Evolutionary conservation across 2,329 filamentous ascomycete species (phyloP).

Genomic region (Fusarium denticulatum): DNA sequence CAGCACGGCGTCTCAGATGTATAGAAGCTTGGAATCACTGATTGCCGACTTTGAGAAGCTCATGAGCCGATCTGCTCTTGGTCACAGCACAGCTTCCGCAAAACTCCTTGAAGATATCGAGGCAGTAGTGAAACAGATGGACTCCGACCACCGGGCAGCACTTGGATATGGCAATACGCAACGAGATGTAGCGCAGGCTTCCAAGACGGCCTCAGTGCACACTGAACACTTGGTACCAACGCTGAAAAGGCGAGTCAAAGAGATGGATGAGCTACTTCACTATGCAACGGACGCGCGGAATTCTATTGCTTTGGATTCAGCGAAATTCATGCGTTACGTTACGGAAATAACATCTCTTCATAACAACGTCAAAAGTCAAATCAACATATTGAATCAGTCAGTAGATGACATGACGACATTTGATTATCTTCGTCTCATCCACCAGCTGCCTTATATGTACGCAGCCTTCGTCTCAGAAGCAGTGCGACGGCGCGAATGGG

Average conservation of each 20-base stretch:
- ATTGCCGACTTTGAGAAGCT: slow-evolving; percentile 71
- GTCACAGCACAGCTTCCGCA: slow-evolving; percentile 69
- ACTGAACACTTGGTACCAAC: slow-evolving; percentile 70
- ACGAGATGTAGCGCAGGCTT: slow-evolving; percentile 67
- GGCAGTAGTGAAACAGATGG: slow-evolving; percentile 85
- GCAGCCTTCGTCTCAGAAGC: slow-evolving; percentile 89
- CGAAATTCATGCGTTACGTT: slow-evolving; percentile 83
- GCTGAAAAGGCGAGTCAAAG: slow-evolving; percentile 63
- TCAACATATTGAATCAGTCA: slow-evolving; percentile 76
- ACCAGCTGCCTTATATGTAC: slow-evolving; percentile 88
- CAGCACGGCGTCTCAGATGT: slow-evolving; percentile 67
- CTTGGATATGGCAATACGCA: slow-evolving; percentile 73
- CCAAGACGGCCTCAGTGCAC: slow-evolving; percentile 71
- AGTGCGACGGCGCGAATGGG: slow-evolving; percentile 88
- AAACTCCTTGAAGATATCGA: slow-evolving; percentile 86
- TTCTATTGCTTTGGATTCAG: slow-evolving; percentile 69
- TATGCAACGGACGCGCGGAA: slow-evolving; percentile 75
- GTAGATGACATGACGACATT: slow-evolving; percentile 83
- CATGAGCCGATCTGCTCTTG: slow-evolving; percentile 62
- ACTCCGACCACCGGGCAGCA: slow-evolving; percentile 83
- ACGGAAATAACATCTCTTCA: slow-evolving; percentile 82
- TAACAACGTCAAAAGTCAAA: slow-evolving; percentile 75
- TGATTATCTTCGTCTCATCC: slow-evolving; percentile 80
- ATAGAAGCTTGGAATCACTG: slow-evolving; percentile 68
- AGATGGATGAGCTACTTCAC: slow-evolving; percentile 70